Percentiles rank a stretch among this genome's conserved stretches.
phyloP scores from a whole-genome alignment of 2,329 filamentous ascomycete species.

The Fusarium pininemorale region DNA sequence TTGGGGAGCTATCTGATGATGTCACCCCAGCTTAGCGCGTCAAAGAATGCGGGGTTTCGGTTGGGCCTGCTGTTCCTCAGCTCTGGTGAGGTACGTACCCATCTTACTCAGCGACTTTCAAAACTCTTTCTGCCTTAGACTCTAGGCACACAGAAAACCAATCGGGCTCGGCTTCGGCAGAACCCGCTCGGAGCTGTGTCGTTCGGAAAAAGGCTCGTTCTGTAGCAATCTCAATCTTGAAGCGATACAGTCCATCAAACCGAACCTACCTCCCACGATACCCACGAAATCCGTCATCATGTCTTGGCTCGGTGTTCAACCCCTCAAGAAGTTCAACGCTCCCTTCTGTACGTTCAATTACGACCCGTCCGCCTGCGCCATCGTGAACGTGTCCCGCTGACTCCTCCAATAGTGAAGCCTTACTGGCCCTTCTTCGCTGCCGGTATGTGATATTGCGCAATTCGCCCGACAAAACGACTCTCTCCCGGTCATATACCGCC shows the following conservation, averaged over 20 bases:
- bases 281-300: slow-evolving; percentile 65
- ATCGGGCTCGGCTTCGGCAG: slow-evolving; percentile 47
- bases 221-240: slow-evolving; percentile 47
- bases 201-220: slow-evolving; percentile 54
- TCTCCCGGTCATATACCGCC: slow-evolving; percentile 5
- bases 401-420: slow-evolving; percentile 74
- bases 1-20: slow-evolving; percentile 42
- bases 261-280: slow-evolving; percentile 49
- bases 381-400: slow-evolving; percentile 42
- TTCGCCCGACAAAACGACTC: slow-evolving; percentile 16
- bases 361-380: slow-evolving; percentile 26
- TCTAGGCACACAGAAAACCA: slow-evolving; percentile 41
- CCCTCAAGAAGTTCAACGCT: slow-evolving; percentile 81
- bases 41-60: slow-evolving; percentile 43
- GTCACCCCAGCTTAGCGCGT: slow-evolving; percentile 40
- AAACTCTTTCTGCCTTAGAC: slow-evolving; percentile 13
- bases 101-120: slow-evolving; percentile 9
- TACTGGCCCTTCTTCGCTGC: slow-evolving; percentile 94
- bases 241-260: slow-evolving; percentile 46
- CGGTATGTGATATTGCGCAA: slow-evolving; percentile 70
- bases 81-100: slow-evolving; percentile 19
- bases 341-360: slow-evolving; percentile 75
- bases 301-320: slow-evolving; percentile 74
- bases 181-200: slow-evolving; percentile 47
- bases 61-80: slow-evolving; percentile 27